Base-by-base conservation (phyloP, 305 asterid genomes). In the Ruellia speciosa region DNA sequence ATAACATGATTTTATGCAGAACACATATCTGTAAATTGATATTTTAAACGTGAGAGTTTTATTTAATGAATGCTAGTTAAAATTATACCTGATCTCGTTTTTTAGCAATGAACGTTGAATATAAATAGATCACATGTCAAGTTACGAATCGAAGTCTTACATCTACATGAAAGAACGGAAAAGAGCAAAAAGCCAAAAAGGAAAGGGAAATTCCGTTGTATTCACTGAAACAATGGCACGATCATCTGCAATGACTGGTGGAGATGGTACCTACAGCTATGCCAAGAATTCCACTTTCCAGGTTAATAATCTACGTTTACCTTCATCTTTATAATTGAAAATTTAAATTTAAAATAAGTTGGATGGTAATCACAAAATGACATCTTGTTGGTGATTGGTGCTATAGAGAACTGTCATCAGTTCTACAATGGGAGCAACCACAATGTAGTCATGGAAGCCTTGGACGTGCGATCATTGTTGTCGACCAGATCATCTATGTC, bases 271-370 rank as follows among this genome's bases (percentile, higher is more conserved):
- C 28, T 9, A 45, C 46, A 73, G 78, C 57, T 73, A 73, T 59
- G 49, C 65, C 67, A 69, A 69, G 45, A 73, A 73, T 57, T 73
- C 78, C 31, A 48, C 35, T 19, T 19, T 68, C 0, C 78, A 73
- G 75, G 78, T 73, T 24, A 4, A 17, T 35, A 5, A 17, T 49
- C 14, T 14, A 7, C 15, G 16, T 35, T 33, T 9, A 0, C 18
- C 0, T 34, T 18, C 6, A 2, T 55, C 6, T 13, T 35, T 2
- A 24, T 24, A 24, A 24, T 4, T 4, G 4, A 24, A 24, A 24
- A 24, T n/a, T n/a, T n/a, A n/a, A n/a, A n/a, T n/a, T n/a, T n/a
- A n/a, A n/a, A n/a, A n/a, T n/a, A n/a, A n/a, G n/a, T n/a, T n/a
- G n/a, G n/a, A n/a, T n/a, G n/a, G 31, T 1, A 17, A 6, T 0